These are phyloP conservation scores for Cryptomeria japonica DNA, from an alignment of 75 land plant genomes.

Conservation along the genomic window DNA sequence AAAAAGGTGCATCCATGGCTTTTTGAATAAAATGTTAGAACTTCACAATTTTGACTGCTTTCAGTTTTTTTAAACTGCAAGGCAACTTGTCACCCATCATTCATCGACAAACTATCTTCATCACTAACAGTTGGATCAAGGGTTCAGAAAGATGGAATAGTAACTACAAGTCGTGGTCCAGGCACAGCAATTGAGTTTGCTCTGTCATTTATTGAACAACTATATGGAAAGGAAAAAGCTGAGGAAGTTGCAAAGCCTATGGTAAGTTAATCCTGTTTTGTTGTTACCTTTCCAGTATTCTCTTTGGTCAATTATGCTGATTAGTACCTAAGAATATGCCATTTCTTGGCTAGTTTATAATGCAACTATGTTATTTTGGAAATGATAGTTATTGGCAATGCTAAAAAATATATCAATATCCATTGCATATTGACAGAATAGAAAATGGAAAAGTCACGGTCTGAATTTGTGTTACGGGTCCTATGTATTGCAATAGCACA, in stretches of 20 bases:
- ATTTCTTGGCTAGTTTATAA: not conserved
- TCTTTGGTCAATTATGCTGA: not conserved
- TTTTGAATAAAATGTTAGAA: not conserved
- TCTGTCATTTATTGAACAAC: constrained; percentile 71
- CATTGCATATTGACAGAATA: not conserved
- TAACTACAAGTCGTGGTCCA: constrained; percentile 87
- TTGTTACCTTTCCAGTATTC: not conserved
- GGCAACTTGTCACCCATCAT: constrained; percentile 94
- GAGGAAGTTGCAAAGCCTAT: constrained; percentile 71
- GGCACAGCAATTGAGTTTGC: constrained; percentile 93
- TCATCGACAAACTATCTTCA: constrained; percentile 64
- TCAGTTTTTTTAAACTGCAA: constrained; percentile 16
- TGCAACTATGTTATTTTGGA: not conserved
- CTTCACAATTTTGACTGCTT: not conserved
- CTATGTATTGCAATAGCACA: not conserved
- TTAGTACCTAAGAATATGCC: not conserved
- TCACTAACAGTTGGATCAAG: constrained; percentile 56
- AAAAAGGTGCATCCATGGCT: not conserved
- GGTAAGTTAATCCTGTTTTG: constrained; percentile 34
- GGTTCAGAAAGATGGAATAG: constrained; percentile 71
- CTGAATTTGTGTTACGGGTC: not conserved
- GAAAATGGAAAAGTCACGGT: not conserved
- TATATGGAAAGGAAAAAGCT: constrained; percentile 77
- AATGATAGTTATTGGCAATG: not conserved
- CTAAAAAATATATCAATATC: not conserved